phyloP scores from a whole-genome alignment of 257 asterid species.

The Forsythia viridissima region DNA sequence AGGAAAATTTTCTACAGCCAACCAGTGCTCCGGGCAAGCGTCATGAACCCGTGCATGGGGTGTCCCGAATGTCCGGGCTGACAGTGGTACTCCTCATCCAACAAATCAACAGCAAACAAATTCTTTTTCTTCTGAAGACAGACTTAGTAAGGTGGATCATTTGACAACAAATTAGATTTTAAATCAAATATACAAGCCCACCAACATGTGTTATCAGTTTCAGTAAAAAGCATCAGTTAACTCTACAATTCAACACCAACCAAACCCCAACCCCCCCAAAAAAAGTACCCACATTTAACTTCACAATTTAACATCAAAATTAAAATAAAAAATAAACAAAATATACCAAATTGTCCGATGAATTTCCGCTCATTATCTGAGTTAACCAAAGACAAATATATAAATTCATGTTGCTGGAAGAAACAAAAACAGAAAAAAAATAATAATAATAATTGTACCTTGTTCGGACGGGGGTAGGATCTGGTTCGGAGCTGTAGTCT shows the following conservation, averaged over 20 bases:
- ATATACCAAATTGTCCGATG: neutral
- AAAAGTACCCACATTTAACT: neutral
- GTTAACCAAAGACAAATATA: neutral
- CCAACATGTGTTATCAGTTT: neutral
- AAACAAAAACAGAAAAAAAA: neutral
- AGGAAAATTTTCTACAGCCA: neutral
- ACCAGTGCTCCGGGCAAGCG: neutral
- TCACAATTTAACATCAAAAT: neutral
- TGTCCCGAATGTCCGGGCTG: neutral
- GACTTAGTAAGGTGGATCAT: neutral
- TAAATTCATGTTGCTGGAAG: neutral
- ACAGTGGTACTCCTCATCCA: neutral
- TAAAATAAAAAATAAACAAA: neutral
- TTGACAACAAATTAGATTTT: neutral
- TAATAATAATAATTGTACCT: constrained; percentile 27
- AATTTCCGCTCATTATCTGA: neutral
- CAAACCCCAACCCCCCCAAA: neutral
- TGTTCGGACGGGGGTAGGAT: constrained; percentile 21
- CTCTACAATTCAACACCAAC: neutral
- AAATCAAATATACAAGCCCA: neutral
- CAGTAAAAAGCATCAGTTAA: neutral
- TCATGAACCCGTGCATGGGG: neutral
- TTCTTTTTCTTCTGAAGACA: neutral
- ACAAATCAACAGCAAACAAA: neutral
- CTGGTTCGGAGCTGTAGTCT: constrained; percentile 17